phyloP scores from a whole-genome alignment of 2,329 filamentous ascomycete species.

The Colletotrichum paranaense region DNA sequence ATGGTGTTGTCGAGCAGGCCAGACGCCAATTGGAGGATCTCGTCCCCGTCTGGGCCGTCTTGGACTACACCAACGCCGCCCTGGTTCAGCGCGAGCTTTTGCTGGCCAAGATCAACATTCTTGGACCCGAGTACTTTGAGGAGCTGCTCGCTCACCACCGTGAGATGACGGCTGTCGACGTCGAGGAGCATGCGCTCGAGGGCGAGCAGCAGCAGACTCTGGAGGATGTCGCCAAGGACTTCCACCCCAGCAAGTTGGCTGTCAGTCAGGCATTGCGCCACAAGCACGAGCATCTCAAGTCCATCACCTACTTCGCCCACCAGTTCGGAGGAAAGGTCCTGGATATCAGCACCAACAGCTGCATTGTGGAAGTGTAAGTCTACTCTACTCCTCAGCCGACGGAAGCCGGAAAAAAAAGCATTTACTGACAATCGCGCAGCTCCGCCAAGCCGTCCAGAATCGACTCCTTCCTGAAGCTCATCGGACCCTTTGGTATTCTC shows the following conservation, averaged over 20 bases:
- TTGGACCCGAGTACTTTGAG: slow-evolving; percentile 98
- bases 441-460: slow-evolving; percentile 95
- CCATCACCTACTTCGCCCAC: slow-evolving; percentile 95
- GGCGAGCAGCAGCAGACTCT: slow-evolving; percentile 51
- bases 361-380: slow-evolving; percentile 95
- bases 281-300: slow-evolving; percentile 97
- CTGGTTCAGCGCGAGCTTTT: slow-evolving; percentile 96
- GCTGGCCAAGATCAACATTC: slow-evolving; percentile 94
- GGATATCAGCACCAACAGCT: slow-evolving; percentile 98
- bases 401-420: background rate
- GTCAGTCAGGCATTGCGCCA: slow-evolving; percentile 90
- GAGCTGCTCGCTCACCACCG: slow-evolving; percentile 95
- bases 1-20: slow-evolving; percentile 97
- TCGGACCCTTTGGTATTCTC: slow-evolving; percentile 93
- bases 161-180: slow-evolving; percentile 74
- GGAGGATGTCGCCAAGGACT: slow-evolving; percentile 71
- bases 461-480: slow-evolving; percentile 96
- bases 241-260: slow-evolving; percentile 89
- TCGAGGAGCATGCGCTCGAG: slow-evolving; percentile 55
- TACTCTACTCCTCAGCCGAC: slow-evolving; percentile 40
- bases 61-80: slow-evolving; percentile 93
- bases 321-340: slow-evolving; percentile 98
- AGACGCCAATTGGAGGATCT: slow-evolving; percentile 94
- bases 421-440: slow-evolving; percentile 54
- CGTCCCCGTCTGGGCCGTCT: slow-evolving; percentile 96